Conservation (phyloP, 305 asterid species). For the Salvia sclarea region DNA sequence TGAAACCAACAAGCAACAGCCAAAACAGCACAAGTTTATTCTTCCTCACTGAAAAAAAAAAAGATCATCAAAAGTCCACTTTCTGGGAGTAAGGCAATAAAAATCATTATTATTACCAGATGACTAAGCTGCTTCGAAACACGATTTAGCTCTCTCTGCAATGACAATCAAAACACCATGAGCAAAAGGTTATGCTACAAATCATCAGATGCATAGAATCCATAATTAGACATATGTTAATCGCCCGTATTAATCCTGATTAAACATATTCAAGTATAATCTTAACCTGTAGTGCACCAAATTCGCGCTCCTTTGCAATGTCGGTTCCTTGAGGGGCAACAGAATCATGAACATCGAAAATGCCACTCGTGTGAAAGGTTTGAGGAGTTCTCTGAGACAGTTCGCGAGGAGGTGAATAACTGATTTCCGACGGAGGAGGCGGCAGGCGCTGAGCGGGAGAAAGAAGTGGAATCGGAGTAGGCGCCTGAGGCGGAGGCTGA, state of each 20-base stretch:
- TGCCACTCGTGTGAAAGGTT: conserved; percentile 1
- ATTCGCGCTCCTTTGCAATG: conserved; percentile 47
- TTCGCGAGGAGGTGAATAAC: conserved; percentile 77
- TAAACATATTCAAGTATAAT: not conserved
- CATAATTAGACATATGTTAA: not conserved
- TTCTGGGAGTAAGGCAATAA: not conserved
- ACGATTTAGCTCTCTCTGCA: conserved; percentile 71
- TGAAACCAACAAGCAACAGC: conserved; percentile 39
- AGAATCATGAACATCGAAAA: conserved; percentile 30
- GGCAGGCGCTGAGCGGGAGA: conserved; percentile 32
- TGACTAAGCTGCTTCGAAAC: conserved; percentile 58
- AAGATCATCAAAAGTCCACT: not conserved
- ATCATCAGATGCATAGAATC: not conserved
- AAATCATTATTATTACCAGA: conserved; percentile 48
- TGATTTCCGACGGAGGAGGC: conserved; percentile 36
- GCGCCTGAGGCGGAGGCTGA: conserved; percentile 30
- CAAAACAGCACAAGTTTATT: conserved; percentile 2
- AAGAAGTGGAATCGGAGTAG: conserved; percentile 29
- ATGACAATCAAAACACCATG: conserved; percentile 25
- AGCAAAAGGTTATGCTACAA: conserved; percentile 12
- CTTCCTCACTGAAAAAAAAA: conserved; percentile 14
- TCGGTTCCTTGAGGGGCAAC: conserved; percentile 32
- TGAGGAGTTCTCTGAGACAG: conserved; percentile 63
- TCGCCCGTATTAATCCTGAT: not conserved
- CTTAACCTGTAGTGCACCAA: conserved; percentile 57